Conservation (phyloP, 352 stramenopile species). For the Phytophthora brassicae region DNA sequence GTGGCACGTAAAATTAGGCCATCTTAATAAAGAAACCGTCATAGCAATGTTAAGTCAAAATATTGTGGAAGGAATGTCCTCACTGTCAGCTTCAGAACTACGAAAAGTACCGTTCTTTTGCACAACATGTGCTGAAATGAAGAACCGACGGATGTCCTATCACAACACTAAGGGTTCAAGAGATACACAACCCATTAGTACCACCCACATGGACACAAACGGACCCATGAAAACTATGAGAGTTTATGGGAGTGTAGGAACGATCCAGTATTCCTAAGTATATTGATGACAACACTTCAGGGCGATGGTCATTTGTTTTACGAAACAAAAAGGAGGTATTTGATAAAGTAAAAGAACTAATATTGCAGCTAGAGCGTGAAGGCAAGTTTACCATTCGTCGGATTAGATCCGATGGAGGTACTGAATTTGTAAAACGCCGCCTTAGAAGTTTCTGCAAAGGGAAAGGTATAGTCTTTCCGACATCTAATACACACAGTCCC, state of each 20-base stretch:
- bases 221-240: constrained; percentile 15
- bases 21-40: constrained; percentile 4
- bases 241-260: not conserved
- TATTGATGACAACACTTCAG: constrained; percentile 5
- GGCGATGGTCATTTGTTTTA: constrained; percentile 2
- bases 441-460: not conserved
- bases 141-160: constrained; percentile 17
- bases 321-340: not conserved
- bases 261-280: not conserved
- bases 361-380: constrained; percentile 1
- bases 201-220: constrained; percentile 19
- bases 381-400: not conserved
- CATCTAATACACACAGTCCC: constrained; percentile 1
- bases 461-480: not conserved
- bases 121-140: constrained; percentile 16
- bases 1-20: constrained; percentile 11
- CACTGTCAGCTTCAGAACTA: no score
- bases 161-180: constrained; percentile 9
- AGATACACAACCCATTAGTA: constrained; percentile 14
- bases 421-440: not conserved
- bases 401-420: constrained; percentile 3
- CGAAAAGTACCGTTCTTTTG: no score
- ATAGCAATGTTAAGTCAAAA: constrained; percentile 5
- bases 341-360: not conserved
- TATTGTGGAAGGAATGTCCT: no score